Evolutionary conservation across 306 rosid genomes (phyloP).

Genomic region (Cucumis cinereus): DNA sequence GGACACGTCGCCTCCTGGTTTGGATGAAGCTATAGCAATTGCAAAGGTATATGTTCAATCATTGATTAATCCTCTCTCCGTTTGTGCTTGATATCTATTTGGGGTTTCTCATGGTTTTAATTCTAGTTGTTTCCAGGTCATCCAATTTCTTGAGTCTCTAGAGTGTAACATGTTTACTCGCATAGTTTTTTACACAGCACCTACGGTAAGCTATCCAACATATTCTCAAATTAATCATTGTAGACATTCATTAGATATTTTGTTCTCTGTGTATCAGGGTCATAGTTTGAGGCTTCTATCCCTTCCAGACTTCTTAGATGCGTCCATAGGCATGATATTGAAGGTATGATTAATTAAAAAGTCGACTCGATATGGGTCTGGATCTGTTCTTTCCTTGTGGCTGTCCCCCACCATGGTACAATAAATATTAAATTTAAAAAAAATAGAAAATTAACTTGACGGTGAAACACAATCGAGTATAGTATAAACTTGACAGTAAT

Average conservation of each 20-base stretch:
- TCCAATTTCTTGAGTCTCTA: conserved; percentile 80
- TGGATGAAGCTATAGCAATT: conserved; percentile 97
- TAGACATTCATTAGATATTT: too few species aligned
- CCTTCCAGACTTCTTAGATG: conserved; percentile 93
- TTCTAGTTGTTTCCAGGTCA: conserved; percentile 53
- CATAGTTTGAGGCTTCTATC: conserved; percentile 82
- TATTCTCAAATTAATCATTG: neutral
- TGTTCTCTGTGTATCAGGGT: conserved; percentile 73
- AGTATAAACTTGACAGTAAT: too few species aligned
- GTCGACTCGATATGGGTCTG: neutral
- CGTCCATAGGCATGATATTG: conserved; percentile 79
- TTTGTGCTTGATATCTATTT: neutral
- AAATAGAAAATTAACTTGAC: too few species aligned
- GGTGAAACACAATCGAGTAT: too few species aligned
- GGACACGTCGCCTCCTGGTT: conserved; percentile 96
- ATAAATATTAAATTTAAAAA: too few species aligned
- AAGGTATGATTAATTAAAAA: conserved; percentile 30
- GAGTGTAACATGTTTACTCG: conserved; percentile 85
- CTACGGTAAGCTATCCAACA: conserved; percentile 53
- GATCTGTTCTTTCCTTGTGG: too few species aligned
- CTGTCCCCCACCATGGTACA: too few species aligned
- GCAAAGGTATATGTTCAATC: conserved; percentile 44
- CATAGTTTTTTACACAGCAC: conserved; percentile 89
- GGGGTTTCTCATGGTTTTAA: conserved; percentile 7
- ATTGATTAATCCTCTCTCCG: conserved; percentile 1